These are phyloP conservation scores for Rhazya stricta DNA, from an alignment of 257 asterid genomes.

Conservation along the genomic window DNA sequence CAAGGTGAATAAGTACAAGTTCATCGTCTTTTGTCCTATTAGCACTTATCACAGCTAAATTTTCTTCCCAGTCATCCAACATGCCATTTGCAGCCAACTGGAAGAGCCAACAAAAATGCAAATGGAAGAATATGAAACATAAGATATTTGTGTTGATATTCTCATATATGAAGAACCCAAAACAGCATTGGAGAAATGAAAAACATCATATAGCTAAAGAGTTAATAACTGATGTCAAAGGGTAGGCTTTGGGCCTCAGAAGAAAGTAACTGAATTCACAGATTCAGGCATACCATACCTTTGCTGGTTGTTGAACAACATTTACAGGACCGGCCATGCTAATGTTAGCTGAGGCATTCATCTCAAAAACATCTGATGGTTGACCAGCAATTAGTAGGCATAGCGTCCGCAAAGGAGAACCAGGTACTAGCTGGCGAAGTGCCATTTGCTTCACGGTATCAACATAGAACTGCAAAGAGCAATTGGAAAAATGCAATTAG, in stretches of 20 bases:
- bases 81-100: conserved; percentile 68
- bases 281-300: conserved; percentile 43
- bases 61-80: conserved; percentile 97
- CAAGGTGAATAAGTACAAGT: conserved; percentile 92
- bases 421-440: conserved; percentile 72
- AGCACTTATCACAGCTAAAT: conserved; percentile 91
- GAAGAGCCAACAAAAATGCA: background rate
- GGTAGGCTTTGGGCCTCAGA: background rate
- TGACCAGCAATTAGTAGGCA: conserved; percentile 91
- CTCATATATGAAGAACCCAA: background rate
- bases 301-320: conserved; percentile 59
- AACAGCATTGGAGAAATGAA: background rate
- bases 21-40: conserved; percentile 94
- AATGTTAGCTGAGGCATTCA: conserved; percentile 38
- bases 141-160: background rate
- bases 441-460: conserved; percentile 97
- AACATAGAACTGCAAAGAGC: conserved; percentile 67
- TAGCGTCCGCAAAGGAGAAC: conserved; percentile 93
- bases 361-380: conserved; percentile 85
- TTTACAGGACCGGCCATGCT: conserved; percentile 42
- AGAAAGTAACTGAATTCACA: conserved; percentile 3
- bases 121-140: background rate
- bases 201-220: background rate
- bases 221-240: background rate
- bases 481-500: conserved; percentile 7